Base-by-base conservation (phyloP, 179 eudicot genomes). In the Silene noctiflora region DNA sequence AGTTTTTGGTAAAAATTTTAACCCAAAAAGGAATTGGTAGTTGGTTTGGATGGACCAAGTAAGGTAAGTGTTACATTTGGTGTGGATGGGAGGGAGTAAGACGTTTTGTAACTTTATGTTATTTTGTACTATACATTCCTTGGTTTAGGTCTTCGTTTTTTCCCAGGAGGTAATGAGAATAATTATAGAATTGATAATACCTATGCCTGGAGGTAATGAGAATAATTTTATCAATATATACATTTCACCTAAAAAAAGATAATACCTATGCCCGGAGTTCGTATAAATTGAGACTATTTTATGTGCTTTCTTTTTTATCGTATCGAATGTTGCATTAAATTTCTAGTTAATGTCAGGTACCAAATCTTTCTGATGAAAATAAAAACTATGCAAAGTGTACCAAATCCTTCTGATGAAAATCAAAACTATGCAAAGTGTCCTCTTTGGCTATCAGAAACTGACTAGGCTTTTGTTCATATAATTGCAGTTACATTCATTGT, bases 401-500 rank as follows among this genome's bases (percentile, higher is more conserved):
- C 14, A 21, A 51, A 24, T 71, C 14, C 27, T 25, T 25, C 27
- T 25, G 66, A 10, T 33, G 67, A 59, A 59, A n/a, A 29, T 14
- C 27, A 46, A 59, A 59, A 59, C 55, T n/a, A 51, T 48, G 33
- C 64, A 9, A 9, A 25, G 9, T 42, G 17, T 14, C 56, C 42
- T 61, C 39, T 66, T 2, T 67, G 48, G 5, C 3, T 69, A 16
- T 65, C 67, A 12, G 77, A 63, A 65, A 69, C 65, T 84, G 67
- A 74, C 65, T 69, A 19, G 56, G 69, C 33, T 72, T 35, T 65
- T 68, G 29, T 22, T 77, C 35, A 24, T 76, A 66, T 44, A 24
- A 70, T 55, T 88, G 86, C 97, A 94, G 98, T 79, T 92, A 76
- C 97, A 92, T 84, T 92, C 91, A 12, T 71, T 95, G 69, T 95